Evolutionary conservation across 2,329 filamentous ascomycete genomes (phyloP).

Genomic region (Fragosphaeria purpurea): DNA sequence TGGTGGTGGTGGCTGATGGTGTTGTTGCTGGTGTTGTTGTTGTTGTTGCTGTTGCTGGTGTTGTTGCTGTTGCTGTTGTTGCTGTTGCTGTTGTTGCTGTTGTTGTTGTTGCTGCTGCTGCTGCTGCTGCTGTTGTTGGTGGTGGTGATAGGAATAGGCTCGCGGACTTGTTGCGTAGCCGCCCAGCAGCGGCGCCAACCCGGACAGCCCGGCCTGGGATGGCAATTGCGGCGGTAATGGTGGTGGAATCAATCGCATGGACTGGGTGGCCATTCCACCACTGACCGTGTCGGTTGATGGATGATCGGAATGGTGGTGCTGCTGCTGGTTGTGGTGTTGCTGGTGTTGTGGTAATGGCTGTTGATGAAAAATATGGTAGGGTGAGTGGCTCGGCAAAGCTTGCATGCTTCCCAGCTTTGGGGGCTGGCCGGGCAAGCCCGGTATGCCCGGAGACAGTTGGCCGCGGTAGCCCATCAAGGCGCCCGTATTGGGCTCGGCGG

Average conservation of each 20-base stretch:
- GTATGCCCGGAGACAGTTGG: not conserved
- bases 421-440: not conserved
- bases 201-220: too few relatives aligned
- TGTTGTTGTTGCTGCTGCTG: not conserved
- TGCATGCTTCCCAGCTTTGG: constrained; percentile 1
- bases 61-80: not conserved
- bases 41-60: not conserved
- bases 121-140: not conserved
- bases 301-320: constrained; percentile 1
- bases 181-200: too few relatives aligned
- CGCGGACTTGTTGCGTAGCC: too few relatives aligned
- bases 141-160: not conserved
- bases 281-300: not conserved
- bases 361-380: constrained; percentile 6
- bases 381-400: not conserved
- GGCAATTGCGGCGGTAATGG: not conserved
- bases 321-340: not conserved
- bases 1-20: not conserved
- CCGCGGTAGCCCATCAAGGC: constrained; percentile 4
- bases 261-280: not conserved
- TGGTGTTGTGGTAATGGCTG: not conserved
- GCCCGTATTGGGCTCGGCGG: not conserved
- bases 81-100: not conserved
- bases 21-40: not conserved
- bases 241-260: not conserved